phyloP scores from a whole-genome alignment of 106 monocot genomes.

The Dactylorhiza incarnata region DNA sequence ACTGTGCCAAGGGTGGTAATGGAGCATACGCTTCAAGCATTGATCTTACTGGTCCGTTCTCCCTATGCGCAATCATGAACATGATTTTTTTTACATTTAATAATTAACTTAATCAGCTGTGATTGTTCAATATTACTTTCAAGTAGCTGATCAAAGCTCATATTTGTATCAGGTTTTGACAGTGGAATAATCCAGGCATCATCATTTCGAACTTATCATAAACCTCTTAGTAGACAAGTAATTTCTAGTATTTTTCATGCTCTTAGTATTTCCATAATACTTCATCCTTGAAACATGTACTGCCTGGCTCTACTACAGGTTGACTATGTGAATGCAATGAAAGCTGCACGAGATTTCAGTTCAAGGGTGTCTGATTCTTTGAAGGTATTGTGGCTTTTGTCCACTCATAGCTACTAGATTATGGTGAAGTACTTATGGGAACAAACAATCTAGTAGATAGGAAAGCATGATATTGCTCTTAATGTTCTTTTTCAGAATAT shows the following conservation, averaged over 20 bases:
- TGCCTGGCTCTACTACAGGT: constrained; percentile 27
- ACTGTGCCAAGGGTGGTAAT: constrained; percentile 97
- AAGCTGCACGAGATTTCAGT: constrained; percentile 86
- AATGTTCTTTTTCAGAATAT: not conserved
- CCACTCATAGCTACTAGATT: too few species aligned
- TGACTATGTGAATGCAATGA: constrained; percentile 92
- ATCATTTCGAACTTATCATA: constrained; percentile 94
- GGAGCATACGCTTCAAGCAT: constrained; percentile 92
- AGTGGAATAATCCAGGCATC: constrained; percentile 76
- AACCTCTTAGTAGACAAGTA: constrained; percentile 94
- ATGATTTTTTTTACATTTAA: not conserved
- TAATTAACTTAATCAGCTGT: not conserved
- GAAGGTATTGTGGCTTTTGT: constrained; percentile 42
- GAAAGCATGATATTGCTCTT: not conserved
- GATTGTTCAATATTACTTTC: not conserved
- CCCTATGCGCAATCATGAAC: not conserved
- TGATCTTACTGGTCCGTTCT: constrained; percentile 57
- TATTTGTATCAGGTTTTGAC: constrained; percentile 54
- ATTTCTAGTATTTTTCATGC: constrained; percentile 1
- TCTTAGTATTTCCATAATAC: not conserved
- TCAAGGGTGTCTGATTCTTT: constrained; percentile 70
- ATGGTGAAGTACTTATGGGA: not conserved
- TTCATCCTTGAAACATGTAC: not conserved
- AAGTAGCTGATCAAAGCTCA: not conserved
- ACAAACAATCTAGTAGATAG: not conserved